Evolutionary conservation across 2,329 filamentous ascomycete genomes (phyloP).

Genomic region (Davidsoniella australis): DNA sequence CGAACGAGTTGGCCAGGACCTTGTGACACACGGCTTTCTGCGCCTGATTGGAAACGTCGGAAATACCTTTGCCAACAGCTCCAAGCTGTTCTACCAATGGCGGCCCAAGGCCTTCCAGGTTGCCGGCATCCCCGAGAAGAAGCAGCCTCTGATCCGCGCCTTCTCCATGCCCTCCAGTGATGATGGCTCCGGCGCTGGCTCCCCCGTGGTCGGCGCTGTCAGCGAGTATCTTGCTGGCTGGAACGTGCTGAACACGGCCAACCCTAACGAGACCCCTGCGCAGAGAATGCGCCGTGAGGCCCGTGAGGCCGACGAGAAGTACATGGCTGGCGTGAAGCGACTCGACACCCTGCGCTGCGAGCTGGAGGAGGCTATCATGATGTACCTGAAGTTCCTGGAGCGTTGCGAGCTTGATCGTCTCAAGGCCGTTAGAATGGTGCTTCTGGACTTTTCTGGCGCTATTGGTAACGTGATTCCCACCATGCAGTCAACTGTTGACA

Average conservation of each 20-base stretch:
- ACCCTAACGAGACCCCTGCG: constrained; percentile 77
- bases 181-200: constrained; percentile 34
- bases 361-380: constrained; percentile 85
- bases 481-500: constrained; percentile 86
- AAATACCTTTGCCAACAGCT: constrained; percentile 92
- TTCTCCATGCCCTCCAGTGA: constrained; percentile 51
- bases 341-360: constrained; percentile 83
- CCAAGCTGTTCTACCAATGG: constrained; percentile 96
- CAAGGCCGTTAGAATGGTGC: constrained; percentile 95
- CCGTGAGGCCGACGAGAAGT: constrained; percentile 77
- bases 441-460: constrained; percentile 91
- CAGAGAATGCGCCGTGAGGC: constrained; percentile 81
- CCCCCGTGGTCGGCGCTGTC: constrained; percentile 64
- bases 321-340: constrained; percentile 72
- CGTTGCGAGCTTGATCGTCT: constrained; percentile 90
- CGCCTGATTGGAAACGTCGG: constrained; percentile 87
- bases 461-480: constrained; percentile 97
- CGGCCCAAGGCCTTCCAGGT: constrained; percentile 78
- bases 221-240: constrained; percentile 82
- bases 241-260: constrained; percentile 49
- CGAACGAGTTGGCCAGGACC: constrained; percentile 86
- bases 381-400: constrained; percentile 90
- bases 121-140: constrained; percentile 78
- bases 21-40: constrained; percentile 72
- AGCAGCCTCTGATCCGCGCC: constrained; percentile 51